Evolutionary conservation across 2,329 filamentous ascomycete genomes (phyloP).

Genomic region (Pseudogymnoascus sp.): DNA sequence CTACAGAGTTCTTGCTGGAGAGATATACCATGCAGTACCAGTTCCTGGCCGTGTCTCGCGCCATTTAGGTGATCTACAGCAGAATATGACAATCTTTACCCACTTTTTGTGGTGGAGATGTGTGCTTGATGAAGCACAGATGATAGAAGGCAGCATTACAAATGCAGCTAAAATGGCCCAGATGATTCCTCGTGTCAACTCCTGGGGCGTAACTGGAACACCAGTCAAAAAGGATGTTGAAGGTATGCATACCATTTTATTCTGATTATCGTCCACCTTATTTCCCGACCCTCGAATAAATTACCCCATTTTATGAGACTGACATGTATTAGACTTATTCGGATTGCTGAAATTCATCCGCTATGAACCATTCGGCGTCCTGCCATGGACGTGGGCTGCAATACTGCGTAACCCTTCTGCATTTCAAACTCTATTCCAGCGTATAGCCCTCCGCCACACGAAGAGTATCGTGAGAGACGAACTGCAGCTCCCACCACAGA

Average conservation of each 20-base stretch:
- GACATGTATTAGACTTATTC: constrained; percentile 54
- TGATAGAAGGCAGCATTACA: constrained; percentile 84
- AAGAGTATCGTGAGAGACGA: constrained; percentile 77
- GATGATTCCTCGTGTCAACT: constrained; percentile 73
- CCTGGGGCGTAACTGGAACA: constrained; percentile 90
- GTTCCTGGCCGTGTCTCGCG: constrained; percentile 63
- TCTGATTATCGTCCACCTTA: neutral
- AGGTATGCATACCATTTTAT: constrained; percentile 14
- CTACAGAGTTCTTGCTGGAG: constrained; percentile 64
- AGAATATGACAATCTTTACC: constrained; percentile 69
- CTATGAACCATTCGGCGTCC: constrained; percentile 64
- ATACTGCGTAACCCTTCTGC: constrained; percentile 45
- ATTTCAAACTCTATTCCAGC: constrained; percentile 63
- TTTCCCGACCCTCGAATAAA: neutral
- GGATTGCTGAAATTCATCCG: constrained; percentile 76
- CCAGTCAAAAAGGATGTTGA: constrained; percentile 72
- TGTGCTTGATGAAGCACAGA: constrained; percentile 73
- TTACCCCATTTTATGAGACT: neutral
- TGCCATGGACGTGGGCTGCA: neutral
- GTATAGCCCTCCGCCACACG: constrained; percentile 74
- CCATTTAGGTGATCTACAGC: constrained; percentile 50
- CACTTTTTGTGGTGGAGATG: constrained; percentile 85
- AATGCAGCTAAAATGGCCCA: constrained; percentile 75
- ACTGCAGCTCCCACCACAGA: constrained; percentile 72
- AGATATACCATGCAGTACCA: constrained; percentile 66